Conservation (phyloP, 768 basidiomycete species). For the Mycena floridula region DNA sequence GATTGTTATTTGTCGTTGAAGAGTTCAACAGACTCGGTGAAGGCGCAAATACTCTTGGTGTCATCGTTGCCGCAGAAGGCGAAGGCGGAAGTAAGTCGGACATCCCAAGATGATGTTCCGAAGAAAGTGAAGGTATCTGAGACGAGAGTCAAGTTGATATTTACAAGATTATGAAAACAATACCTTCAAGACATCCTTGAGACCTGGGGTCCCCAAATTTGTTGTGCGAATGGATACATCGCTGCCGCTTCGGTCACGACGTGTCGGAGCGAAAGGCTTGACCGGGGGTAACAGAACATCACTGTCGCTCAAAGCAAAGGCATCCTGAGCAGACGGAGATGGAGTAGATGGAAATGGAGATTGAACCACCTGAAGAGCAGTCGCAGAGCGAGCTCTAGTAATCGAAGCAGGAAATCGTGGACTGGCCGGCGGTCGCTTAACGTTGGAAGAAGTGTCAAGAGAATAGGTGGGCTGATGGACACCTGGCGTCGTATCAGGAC, state of each 20-base stretch:
- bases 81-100: slow-evolving; percentile 71
- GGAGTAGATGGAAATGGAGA: too few relatives aligned
- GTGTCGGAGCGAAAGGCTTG: slow-evolving; percentile 35
- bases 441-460: slow-evolving; percentile 37
- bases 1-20: slow-evolving; percentile 15
- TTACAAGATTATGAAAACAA: background rate
- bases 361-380: slow-evolving; percentile 27
- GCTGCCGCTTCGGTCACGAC: slow-evolving; percentile 43
- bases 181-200: slow-evolving; percentile 75
- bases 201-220: slow-evolving; percentile 41
- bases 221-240: slow-evolving; percentile 27
- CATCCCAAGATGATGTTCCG: slow-evolving; percentile 65
- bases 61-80: slow-evolving; percentile 34
- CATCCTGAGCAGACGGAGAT: too few relatives aligned
- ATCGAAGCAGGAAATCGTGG: slow-evolving; percentile 23
- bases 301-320: slow-evolving; percentile 1
- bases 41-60: slow-evolving; percentile 27
- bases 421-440: slow-evolving; percentile 16
- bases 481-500: slow-evolving; percentile 23
- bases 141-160: too few relatives aligned
- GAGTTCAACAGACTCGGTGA: slow-evolving; percentile 33
- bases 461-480: slow-evolving; percentile 55
- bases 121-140: slow-evolving; percentile 66
- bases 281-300: slow-evolving; percentile 33
- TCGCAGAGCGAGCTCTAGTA: slow-evolving; percentile 36